Conservation (phyloP, 306 rosid genomes). For the Spatholobus suberectus region DNA sequence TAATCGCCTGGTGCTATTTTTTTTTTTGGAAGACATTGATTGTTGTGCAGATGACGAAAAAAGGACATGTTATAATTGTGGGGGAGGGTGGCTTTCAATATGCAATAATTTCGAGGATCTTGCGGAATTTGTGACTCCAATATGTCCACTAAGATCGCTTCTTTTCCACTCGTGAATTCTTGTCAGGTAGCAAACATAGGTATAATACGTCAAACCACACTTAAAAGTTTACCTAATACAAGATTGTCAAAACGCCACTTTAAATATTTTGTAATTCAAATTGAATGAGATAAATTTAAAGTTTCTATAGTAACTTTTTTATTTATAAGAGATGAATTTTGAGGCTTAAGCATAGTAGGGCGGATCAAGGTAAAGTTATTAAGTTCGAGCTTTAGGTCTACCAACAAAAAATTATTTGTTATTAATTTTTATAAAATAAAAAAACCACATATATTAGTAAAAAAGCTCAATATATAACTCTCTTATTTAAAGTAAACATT, state of each 20-base stretch:
- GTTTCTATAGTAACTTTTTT: neutral
- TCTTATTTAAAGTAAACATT: too few species aligned
- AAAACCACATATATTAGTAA: too few species aligned
- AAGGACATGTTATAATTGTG: conserved; percentile 47
- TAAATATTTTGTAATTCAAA: neutral
- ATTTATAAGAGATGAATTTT: too few species aligned
- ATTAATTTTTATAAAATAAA: too few species aligned
- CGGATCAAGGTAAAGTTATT: too few species aligned
- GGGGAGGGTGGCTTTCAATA: conserved; percentile 31
- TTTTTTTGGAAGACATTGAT: conserved; percentile 32
- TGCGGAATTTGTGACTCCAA: conserved; percentile 55
- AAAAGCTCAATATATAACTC: too few species aligned
- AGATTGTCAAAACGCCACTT: neutral
- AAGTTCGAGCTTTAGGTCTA: too few species aligned
- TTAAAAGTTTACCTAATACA: neutral
- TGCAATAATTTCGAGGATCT: conserved; percentile 52
- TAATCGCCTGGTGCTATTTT: conserved; percentile 15
- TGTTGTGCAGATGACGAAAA: conserved; percentile 33
- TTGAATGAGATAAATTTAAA: neutral
- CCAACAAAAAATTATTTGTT: too few species aligned
- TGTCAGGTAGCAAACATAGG: conserved; percentile 42
- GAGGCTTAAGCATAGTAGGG: neutral
- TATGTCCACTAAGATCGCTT: conserved; percentile 42
- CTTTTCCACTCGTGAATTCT: conserved; percentile 49
- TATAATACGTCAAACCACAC: conserved; percentile 25